Conservation (phyloP, 768 basidiomycete genomes). For the Boletales sp. region DNA sequence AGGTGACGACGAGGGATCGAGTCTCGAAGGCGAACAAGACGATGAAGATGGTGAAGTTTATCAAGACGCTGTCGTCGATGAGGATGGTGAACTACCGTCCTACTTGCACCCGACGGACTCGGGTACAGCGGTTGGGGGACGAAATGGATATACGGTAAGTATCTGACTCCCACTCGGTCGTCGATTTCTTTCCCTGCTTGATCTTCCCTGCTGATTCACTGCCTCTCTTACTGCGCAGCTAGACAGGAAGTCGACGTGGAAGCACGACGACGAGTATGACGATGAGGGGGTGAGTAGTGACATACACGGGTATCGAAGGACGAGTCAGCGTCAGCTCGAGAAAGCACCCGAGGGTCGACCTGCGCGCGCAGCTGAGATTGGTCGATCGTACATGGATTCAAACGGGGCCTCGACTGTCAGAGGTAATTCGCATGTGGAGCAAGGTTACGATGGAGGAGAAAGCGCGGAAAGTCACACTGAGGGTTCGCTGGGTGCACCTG, state of each 20-base stretch:
- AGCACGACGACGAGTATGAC: background rate
- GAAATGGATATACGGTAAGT: constrained; percentile 65
- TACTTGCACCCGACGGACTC: constrained; percentile 50
- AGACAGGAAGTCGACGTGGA: constrained; percentile 41
- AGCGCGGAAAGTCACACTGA: constrained; percentile 1
- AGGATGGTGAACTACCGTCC: constrained; percentile 56
- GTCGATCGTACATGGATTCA: constrained; percentile 1
- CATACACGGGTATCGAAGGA: constrained; percentile 33
- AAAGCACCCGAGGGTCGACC: constrained; percentile 64
- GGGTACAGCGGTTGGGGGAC: constrained; percentile 37
- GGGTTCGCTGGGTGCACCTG: constrained; percentile 18
- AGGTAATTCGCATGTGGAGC: constrained; percentile 7
- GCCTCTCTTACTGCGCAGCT: constrained; percentile 29
- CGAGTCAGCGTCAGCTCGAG: constrained; percentile 64
- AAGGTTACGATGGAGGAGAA: constrained; percentile 8
- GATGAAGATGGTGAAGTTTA: constrained; percentile 50
- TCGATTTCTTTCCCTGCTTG: background rate
- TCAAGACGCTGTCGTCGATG: constrained; percentile 33
- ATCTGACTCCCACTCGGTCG: background rate
- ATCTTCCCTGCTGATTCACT: constrained; percentile 1
- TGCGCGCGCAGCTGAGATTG: constrained; percentile 25
- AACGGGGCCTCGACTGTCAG: constrained; percentile 10
- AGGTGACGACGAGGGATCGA: constrained; percentile 57
- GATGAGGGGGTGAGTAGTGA: background rate
- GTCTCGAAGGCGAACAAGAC: constrained; percentile 39